These are phyloP conservation scores for Pleurotus ostreatus DNA, from an alignment of 768 basidiomycete genomes.

Conservation along the genomic window DNA sequence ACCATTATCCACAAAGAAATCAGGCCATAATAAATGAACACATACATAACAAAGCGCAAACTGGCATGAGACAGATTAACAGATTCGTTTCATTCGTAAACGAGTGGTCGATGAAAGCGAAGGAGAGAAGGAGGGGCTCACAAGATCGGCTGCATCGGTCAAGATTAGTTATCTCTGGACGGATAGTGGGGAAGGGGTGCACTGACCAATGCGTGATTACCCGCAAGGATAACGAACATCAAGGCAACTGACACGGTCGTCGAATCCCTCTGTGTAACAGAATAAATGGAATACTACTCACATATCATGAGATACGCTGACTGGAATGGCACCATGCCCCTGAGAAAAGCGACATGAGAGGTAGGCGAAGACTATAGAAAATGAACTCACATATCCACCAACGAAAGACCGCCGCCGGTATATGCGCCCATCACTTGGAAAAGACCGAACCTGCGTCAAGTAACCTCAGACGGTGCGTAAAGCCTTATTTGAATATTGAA, in stretches of 20 bases:
- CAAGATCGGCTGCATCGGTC: slow-evolving; percentile 49
- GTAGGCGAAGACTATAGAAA: background rate
- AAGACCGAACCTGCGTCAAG: slow-evolving; percentile 33
- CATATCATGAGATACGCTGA: slow-evolving; percentile 61
- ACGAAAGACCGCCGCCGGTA: slow-evolving; percentile 66
- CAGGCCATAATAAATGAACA: background rate
- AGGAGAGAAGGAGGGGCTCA: slow-evolving; percentile 25
- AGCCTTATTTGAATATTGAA: slow-evolving; percentile 9
- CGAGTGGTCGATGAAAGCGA: background rate
- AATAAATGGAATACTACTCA: slow-evolving; percentile 16
- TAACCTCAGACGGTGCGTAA: slow-evolving; percentile 10
- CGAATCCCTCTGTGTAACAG: background rate
- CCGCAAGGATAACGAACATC: slow-evolving; percentile 64
- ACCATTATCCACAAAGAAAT: background rate
- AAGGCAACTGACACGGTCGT: slow-evolving; percentile 35
- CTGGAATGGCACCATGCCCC: slow-evolving; percentile 70
- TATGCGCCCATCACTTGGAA: slow-evolving; percentile 48
- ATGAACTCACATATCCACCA: slow-evolving; percentile 50
- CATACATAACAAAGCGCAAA: slow-evolving; percentile 60
- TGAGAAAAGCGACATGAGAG: slow-evolving; percentile 14
- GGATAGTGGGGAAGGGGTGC: background rate
- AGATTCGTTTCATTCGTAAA: background rate
- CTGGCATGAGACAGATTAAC: slow-evolving; percentile 23
- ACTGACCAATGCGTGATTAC: slow-evolving; percentile 72
- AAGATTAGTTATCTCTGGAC: no score